Conservation (phyloP, 2,329 filamentous ascomycete genomes). For the Ophiostoma ips region DNA sequence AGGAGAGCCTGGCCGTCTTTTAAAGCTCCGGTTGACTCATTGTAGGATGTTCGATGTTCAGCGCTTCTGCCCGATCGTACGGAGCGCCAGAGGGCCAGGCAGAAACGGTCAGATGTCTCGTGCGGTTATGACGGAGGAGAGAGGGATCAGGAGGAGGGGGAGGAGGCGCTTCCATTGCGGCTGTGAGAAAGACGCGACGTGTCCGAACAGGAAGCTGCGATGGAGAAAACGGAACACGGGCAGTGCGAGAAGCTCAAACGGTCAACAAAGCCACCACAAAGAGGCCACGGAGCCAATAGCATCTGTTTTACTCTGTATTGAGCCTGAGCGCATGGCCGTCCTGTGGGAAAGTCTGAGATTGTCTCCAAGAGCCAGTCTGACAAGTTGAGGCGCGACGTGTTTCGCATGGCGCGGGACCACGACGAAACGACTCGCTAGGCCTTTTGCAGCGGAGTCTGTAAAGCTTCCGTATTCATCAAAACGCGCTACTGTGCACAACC, state of each 20-base stretch:
- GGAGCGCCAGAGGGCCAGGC: background rate
- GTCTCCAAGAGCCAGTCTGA: background rate
- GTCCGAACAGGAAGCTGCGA: slow-evolving; percentile 1
- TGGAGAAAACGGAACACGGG: slow-evolving; percentile 4
- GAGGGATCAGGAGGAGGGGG: background rate
- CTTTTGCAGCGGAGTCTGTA: slow-evolving; percentile 9
- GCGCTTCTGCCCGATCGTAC: background rate
- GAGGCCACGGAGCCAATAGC: background rate
- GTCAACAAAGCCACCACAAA: background rate
- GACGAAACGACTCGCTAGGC: slow-evolving; percentile 1
- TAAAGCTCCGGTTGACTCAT: background rate
- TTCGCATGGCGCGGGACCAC: slow-evolving; percentile 8
- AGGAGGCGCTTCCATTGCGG: background rate
- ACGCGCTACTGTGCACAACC: background rate
- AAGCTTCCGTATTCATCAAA: slow-evolving; percentile 1
- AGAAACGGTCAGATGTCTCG: background rate
- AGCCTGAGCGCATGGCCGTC: no score
- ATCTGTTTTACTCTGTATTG: no score
- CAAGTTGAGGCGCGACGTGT: slow-evolving; percentile 10
- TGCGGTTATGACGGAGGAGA: background rate
- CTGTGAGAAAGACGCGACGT: no score
- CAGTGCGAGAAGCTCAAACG: slow-evolving; percentile 2
- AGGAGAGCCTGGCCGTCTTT: slow-evolving; percentile 7
- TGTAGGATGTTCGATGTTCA: no score
- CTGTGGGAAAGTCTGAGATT: background rate